Conservation (phyloP, 495 filamentous ascomycete species). For the Penicillium riverlandense region DNA sequence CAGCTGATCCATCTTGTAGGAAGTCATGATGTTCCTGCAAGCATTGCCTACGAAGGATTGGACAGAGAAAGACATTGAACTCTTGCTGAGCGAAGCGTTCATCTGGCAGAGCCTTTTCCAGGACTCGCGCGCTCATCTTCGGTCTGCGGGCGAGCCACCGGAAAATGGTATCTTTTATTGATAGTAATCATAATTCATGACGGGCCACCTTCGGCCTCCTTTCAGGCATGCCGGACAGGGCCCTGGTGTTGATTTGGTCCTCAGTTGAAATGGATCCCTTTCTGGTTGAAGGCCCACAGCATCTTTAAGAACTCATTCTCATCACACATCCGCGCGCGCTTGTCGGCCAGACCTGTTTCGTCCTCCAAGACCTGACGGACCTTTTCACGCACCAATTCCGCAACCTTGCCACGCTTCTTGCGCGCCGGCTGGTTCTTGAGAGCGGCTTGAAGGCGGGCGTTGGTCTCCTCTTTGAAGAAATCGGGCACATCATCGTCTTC, state of each 20-base stretch:
- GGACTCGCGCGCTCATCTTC: constrained; percentile 78
- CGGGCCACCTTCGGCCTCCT: constrained; percentile 7
- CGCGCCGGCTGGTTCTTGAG: constrained; percentile 44
- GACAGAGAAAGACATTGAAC: constrained; percentile 97
- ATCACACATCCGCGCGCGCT: constrained; percentile 75
- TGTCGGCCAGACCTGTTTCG: constrained; percentile 68
- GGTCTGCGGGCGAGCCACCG: constrained; percentile 38
- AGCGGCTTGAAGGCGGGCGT: constrained; percentile 32
- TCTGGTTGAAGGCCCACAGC: constrained; percentile 74
- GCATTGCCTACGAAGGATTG: constrained; percentile 88
- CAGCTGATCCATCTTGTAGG: constrained; percentile 37
- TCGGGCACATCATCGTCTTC: constrained; percentile 57
- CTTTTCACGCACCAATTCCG: constrained; percentile 71
- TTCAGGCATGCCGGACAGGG: constrained; percentile 5
- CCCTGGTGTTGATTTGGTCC: background rate
- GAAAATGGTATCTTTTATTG: constrained; percentile 37
- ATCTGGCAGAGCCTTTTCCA: constrained; percentile 94
- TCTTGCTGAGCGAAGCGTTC: constrained; percentile 89
- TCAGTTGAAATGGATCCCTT: constrained; percentile 89
- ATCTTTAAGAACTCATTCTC: constrained; percentile 82
- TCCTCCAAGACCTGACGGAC: constrained; percentile 73
- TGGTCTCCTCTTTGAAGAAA: constrained; percentile 68
- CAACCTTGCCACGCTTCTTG: constrained; percentile 68
- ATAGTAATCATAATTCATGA: constrained; percentile 33
- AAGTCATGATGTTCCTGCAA: constrained; percentile 99